Base-by-base conservation (phyloP, 345 rosid genomes). In the Corymbia maculata region DNA sequence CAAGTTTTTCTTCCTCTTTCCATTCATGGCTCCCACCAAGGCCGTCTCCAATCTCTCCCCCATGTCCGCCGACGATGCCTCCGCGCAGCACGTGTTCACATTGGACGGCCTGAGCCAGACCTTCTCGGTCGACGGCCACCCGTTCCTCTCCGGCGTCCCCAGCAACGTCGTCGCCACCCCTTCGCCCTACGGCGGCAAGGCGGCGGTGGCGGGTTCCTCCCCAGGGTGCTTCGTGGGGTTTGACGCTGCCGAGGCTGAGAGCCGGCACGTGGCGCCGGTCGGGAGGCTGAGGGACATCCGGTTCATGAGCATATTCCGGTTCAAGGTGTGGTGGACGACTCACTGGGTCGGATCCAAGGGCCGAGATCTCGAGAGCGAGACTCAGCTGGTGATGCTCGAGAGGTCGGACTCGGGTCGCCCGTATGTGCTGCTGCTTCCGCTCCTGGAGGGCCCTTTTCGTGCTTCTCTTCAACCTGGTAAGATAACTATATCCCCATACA, bases 321-420 rank as follows among this genome's bases (percentile, higher is more conserved):
- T 98, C 96, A 98, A 98, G 91, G 98, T 95, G 57, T 98, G 99
- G 99, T 97, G 99, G 99, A 97, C 99, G 0, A 98, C 99, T 86
- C 99, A 93, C 42, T 98, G 99, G 99, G 94, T 92, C 57, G 98
- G 98, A 2, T 94, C 97, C 30, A 96, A 92, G 15, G 99, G 99
- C 17, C 5, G 91, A 12, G 99, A 97, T 88, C 92, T 96, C 47
- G 99, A 97, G 79, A 90, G 89, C 80, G 99, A 97, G 93, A 97
- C 99, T 21, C 99, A 97, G 86, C 91, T 97, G 86, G 88, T 95
- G 55, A 87, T 97, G 47, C 98, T 97, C 11, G 97, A 97, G 3
- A 91, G 89, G 13, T 94, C 96, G 9, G 87, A 44, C 14, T 89
- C 94, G 26, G 94, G 94, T 53, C 93, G 98, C 16, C 99, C 99